A percentile compares a stretch with the other conserved stretches of the same genome.
Conservation (phyloP, 305 asterid genomes). For the Fraxinus latifolia region DNA sequence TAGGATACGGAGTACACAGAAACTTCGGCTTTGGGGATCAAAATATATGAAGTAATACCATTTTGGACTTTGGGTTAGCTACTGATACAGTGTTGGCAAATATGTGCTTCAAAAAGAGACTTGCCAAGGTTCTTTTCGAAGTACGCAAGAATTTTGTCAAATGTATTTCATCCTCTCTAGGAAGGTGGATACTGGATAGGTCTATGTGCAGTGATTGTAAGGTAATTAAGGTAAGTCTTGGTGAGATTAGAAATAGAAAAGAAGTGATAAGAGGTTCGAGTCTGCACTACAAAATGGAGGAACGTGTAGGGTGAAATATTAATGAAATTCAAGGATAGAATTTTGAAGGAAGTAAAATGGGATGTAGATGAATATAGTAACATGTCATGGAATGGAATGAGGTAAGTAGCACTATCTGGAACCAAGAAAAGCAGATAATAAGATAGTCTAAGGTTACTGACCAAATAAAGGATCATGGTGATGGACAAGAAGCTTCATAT, state of each 20-base stretch:
- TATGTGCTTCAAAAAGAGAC: not conserved
- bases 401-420: too few species aligned
- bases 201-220: not conserved
- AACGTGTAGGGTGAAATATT: not conserved
- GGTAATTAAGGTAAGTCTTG: not conserved
- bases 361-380: too few species aligned
- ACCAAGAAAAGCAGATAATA: not conserved
- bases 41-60: not conserved
- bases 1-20: not conserved
- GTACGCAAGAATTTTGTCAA: not conserved
- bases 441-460: not conserved
- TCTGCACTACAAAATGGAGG: not conserved
- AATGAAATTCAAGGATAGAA: not conserved
- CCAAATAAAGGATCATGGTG: not conserved
- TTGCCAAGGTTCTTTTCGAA: not conserved
- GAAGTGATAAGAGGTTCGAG: not conserved
- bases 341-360: too few species aligned
- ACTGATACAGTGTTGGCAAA: not conserved
- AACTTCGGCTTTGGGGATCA: not conserved
- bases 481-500: not conserved
- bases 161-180: not conserved
- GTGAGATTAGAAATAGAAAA: not conserved
- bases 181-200: not conserved
- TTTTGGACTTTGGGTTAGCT: not conserved
- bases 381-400: too few species aligned